Evolutionary conservation across 495 filamentous ascomycete species (phyloP).

Genomic region (Neurospora discreta): DNA sequence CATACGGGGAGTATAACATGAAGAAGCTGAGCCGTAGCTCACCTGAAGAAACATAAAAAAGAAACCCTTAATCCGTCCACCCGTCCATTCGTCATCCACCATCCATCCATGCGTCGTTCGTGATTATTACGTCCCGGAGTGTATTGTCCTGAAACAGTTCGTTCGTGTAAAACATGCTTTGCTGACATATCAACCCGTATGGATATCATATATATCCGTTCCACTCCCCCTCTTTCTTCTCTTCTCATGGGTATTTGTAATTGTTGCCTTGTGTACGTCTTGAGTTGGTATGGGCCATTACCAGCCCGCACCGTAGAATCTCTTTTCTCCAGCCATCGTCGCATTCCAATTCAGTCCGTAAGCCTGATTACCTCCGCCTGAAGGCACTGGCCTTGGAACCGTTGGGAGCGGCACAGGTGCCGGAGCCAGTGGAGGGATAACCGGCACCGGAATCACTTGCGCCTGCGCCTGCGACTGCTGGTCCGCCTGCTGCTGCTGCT

Average conservation of each 20-base stretch:
- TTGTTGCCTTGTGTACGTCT: background rate
- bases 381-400: background rate
- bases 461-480: conserved; percentile 10
- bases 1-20: background rate
- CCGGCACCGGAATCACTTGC: conserved; percentile 1
- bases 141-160: background rate
- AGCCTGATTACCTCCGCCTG: background rate
- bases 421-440: background rate
- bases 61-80: background rate
- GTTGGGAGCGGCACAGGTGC: background rate
- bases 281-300: background rate
- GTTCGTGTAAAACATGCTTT: background rate
- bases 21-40: background rate
- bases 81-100: background rate
- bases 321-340: background rate
- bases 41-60: background rate
- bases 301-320: background rate
- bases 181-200: background rate
- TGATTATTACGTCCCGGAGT: background rate
- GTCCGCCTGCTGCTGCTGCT: background rate
- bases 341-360: background rate
- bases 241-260: background rate
- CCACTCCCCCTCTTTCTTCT: background rate
- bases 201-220: background rate
- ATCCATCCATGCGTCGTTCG: background rate